Evolutionary conservation across 2,329 filamentous ascomycete genomes (phyloP).

Genomic region (Hyphodiscus sp.): DNA sequence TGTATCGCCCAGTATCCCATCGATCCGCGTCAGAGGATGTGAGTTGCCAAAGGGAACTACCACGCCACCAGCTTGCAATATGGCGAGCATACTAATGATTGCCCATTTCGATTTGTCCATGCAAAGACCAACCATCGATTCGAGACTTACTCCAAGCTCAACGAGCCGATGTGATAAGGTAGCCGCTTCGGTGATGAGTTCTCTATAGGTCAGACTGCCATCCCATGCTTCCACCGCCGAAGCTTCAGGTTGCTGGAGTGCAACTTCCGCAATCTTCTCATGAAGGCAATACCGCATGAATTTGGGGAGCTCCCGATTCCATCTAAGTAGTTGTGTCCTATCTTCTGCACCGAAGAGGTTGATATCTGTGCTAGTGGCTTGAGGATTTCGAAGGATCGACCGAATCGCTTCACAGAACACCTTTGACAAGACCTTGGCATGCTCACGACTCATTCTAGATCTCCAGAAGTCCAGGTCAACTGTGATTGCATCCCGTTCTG

Average conservation of each 20-base stretch:
- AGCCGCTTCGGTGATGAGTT: constrained; percentile 17
- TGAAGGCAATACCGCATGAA: no score
- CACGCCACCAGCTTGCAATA: constrained; percentile 24
- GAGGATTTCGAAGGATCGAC: no score
- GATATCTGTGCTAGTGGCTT: no score
- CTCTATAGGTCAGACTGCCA: constrained; percentile 16
- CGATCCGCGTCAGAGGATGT: constrained; percentile 5
- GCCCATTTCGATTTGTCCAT: constrained; percentile 25
- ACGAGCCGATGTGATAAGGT: constrained; percentile 13
- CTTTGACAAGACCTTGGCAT: no score
- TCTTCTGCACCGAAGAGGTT: no score
- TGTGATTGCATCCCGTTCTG: no score
- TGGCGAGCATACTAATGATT: constrained; percentile 22
- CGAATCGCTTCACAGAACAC: no score
- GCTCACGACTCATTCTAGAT: no score
- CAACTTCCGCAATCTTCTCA: no score
- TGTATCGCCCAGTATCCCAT: constrained; percentile 3
- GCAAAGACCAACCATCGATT: constrained; percentile 18
- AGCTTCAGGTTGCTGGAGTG: constrained; percentile 9
- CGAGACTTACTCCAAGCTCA: constrained; percentile 12
- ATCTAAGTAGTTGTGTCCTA: no score
- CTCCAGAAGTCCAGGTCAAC: no score
- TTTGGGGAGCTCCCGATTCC: no score
- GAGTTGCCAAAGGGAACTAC: constrained; percentile 25
- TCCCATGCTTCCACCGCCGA: constrained; percentile 22